Evolutionary conservation across 2,329 filamentous ascomycete species (phyloP).

Genomic region (Fusarium albosuccineum): DNA sequence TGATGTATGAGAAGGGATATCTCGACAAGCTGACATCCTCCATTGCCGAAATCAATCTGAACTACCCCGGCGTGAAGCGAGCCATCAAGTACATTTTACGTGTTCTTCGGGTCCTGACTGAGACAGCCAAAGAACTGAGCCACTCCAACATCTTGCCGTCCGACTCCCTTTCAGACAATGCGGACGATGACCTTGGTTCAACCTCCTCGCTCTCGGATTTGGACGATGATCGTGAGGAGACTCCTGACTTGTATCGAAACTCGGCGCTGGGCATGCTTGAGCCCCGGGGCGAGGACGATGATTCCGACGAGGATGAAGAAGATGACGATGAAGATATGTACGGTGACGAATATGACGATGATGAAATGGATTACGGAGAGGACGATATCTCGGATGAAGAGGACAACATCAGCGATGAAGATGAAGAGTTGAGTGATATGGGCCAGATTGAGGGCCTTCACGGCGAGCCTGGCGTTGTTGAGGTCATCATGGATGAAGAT

Average conservation of each 20-base stretch:
- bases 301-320: slow-evolving; percentile 79
- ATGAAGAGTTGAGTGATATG: slow-evolving; percentile 85
- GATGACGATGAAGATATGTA: slow-evolving; percentile 93
- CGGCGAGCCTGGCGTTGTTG: slow-evolving; percentile 72
- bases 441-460: slow-evolving; percentile 84
- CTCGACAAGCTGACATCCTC: slow-evolving; percentile 89
- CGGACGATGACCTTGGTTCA: slow-evolving; percentile 89
- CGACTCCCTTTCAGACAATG: slow-evolving; percentile 72
- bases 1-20: slow-evolving; percentile 99
- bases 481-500: slow-evolving; percentile 83
- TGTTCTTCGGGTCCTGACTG: slow-evolving; percentile 87
- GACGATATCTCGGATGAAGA: slow-evolving; percentile 86
- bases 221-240: slow-evolving; percentile 90
- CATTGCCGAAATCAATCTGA: slow-evolving; percentile 94
- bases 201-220: slow-evolving; percentile 90
- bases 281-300: slow-evolving; percentile 82
- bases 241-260: slow-evolving; percentile 96
- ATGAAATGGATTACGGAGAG: slow-evolving; percentile 91
- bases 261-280: slow-evolving; percentile 96
- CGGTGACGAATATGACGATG: slow-evolving; percentile 88
- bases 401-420: slow-evolving; percentile 90
- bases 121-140: slow-evolving; percentile 87
- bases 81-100: slow-evolving; percentile 97
- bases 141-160: slow-evolving; percentile 81
- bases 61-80: slow-evolving; percentile 91